These are phyloP conservation scores for Psilocybe sp. DNA, from an alignment of 768 basidiomycete genomes.

Conservation along the genomic window DNA sequence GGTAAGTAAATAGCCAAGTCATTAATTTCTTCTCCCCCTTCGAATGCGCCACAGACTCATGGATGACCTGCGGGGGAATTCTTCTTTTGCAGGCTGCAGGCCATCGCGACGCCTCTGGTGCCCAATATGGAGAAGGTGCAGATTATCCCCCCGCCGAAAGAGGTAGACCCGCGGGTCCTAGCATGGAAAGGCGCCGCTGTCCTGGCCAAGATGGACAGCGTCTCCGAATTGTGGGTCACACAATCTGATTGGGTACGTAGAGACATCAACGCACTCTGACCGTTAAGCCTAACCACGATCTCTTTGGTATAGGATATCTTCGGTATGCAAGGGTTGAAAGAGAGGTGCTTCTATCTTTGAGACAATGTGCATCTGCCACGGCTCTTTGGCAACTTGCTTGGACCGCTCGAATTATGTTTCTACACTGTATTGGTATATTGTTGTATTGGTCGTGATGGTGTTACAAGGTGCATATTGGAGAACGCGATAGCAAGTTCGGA, in stretches of 20 bases:
- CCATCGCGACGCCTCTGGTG: slow-evolving; percentile 80
- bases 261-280: background rate
- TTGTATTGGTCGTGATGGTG: slow-evolving; percentile 2
- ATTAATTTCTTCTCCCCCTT: no score
- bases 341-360: slow-evolving; percentile 78
- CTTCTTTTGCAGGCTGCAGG: slow-evolving; percentile 54
- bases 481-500: no score
- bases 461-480: slow-evolving; percentile 1
- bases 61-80: no score
- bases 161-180: slow-evolving; percentile 85
- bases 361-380: slow-evolving; percentile 3
- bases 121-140: slow-evolving; percentile 85
- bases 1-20: slow-evolving; percentile 43
- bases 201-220: slow-evolving; percentile 87
- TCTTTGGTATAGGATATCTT: slow-evolving; percentile 54
- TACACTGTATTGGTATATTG: background rate
- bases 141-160: slow-evolving; percentile 92
- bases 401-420: no score
- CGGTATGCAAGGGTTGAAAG: slow-evolving; percentile 79
- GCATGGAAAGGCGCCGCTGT: slow-evolving; percentile 96
- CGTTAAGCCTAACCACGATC: slow-evolving; percentile 1
- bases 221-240: slow-evolving; percentile 88
- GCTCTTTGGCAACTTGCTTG: background rate
- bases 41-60: no score
- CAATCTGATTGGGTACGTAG: slow-evolving; percentile 75